These are phyloP conservation scores for Fusarium albidum DNA, from an alignment of 2,329 filamentous ascomycete genomes.

Conservation along the genomic window DNA sequence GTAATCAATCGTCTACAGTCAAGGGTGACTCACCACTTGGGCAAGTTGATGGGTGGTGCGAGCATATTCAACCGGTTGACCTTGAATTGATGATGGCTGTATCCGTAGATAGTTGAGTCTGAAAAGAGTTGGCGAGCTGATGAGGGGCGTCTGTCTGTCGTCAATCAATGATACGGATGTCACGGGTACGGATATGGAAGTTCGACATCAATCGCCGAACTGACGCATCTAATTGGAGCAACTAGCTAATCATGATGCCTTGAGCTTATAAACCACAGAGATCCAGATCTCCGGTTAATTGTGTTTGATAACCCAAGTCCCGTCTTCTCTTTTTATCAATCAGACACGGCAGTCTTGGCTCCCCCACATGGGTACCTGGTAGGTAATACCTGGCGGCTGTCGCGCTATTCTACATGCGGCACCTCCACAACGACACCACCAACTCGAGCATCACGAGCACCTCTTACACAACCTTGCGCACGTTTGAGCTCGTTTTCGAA, in stretches of 20 bases:
- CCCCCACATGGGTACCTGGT: too few species aligned
- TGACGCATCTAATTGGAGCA: neutral
- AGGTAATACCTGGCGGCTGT: too few species aligned
- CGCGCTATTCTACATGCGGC: neutral
- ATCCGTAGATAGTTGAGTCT: too few species aligned
- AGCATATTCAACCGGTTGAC: slow-evolving; percentile 50
- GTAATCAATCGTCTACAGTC: too few species aligned
- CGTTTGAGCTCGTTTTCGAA: slow-evolving; percentile 53
- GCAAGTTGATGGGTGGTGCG: slow-evolving; percentile 61
- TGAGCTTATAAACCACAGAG: neutral
- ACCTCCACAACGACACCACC: slow-evolving; percentile 3
- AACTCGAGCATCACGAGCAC: neutral
- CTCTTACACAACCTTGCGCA: slow-evolving; percentile 43
- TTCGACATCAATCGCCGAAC: neutral
- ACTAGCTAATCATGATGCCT: neutral
- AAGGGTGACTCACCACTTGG: slow-evolving; percentile 65
- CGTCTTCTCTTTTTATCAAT: too few species aligned
- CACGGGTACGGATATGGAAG: slow-evolving; percentile 15
- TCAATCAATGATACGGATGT: slow-evolving; percentile 22
- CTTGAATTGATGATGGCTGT: neutral
- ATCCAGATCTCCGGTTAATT: too few species aligned
- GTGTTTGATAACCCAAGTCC: too few species aligned
- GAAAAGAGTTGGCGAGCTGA: slow-evolving; percentile 5
- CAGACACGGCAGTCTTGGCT: too few species aligned
- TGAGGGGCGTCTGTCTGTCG: slow-evolving; percentile 20